Percentiles rank a stretch among this genome's conserved stretches.
Conservation (phyloP, 1,284 basidiomycete species). For the Ganoderma resinaceum region DNA sequence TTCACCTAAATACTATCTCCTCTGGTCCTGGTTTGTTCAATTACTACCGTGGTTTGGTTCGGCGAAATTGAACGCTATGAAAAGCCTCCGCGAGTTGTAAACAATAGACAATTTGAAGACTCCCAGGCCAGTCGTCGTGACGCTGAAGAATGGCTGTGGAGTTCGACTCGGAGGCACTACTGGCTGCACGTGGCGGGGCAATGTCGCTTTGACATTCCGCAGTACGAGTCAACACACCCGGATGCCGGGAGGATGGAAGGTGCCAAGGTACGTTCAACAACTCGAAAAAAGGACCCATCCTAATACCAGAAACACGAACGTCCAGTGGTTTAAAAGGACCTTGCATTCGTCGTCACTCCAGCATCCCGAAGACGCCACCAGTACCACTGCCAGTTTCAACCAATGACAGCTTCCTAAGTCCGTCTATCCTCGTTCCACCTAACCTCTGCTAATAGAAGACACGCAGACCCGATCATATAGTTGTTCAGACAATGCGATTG, state of each 20-base stretch:
- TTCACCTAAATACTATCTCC: neutral
- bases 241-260: neutral
- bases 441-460: neutral
- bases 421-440: neutral
- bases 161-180: neutral
- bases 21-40: too few relatives aligned
- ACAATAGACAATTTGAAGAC: too few relatives aligned
- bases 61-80: too few relatives aligned
- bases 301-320: neutral
- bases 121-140: too few relatives aligned
- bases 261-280: neutral
- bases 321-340: neutral
- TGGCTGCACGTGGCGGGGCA: neutral
- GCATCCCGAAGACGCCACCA: neutral
- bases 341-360: neutral
- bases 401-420: neutral
- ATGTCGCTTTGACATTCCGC: neutral
- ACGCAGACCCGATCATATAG: neutral
- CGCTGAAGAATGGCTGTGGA: too few relatives aligned
- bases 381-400: neutral
- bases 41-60: too few relatives aligned
- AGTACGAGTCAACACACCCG: neutral
- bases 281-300: neutral
- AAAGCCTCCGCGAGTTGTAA: too few relatives aligned
- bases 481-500: neutral